Conservation (phyloP, 2,329 filamentous ascomycete species). For the Botrytis sinoallii region DNA sequence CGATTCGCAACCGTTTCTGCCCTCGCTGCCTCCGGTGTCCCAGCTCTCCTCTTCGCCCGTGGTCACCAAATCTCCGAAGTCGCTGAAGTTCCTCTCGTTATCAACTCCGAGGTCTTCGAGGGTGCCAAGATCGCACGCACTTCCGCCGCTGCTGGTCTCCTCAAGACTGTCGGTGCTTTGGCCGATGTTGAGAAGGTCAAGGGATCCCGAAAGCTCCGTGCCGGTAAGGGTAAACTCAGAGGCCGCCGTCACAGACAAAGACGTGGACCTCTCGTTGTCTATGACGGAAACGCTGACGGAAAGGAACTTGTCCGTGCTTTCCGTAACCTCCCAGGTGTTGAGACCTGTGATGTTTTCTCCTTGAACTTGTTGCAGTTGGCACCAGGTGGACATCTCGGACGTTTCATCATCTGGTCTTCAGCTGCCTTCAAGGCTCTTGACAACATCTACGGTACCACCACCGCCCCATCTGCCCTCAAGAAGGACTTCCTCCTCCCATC, state of each 20-base stretch:
- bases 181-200: constrained; percentile 93
- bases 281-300: constrained; percentile 92
- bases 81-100: constrained; percentile 93
- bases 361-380: constrained; percentile 99
- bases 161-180: constrained; percentile 87
- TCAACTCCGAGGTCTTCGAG: constrained; percentile 88
- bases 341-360: constrained; percentile 89
- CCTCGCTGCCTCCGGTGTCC: constrained; percentile 91
- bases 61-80: constrained; percentile 92
- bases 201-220: constrained; percentile 92
- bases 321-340: constrained; percentile 98
- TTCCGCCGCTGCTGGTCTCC: constrained; percentile 76
- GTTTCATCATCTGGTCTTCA: constrained; percentile 99
- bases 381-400: constrained; percentile 96
- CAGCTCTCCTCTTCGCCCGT: constrained; percentile 92
- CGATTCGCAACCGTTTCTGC: constrained; percentile 98
- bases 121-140: constrained; percentile 81
- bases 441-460: constrained; percentile 93
- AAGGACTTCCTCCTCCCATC: constrained; percentile 97
- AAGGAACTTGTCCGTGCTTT: constrained; percentile 91
- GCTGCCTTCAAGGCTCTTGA: constrained; percentile 95
- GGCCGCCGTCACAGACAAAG: constrained; percentile 96
- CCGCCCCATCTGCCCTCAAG: constrained; percentile 86
- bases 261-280: constrained; percentile 95
- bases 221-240: constrained; percentile 98